A percentile compares a stretch with the other conserved stretches of the same genome.
Evolutionary conservation across 164 flowering plant species (phyloP).

Genomic region (Magnolia changhungtana): DNA sequence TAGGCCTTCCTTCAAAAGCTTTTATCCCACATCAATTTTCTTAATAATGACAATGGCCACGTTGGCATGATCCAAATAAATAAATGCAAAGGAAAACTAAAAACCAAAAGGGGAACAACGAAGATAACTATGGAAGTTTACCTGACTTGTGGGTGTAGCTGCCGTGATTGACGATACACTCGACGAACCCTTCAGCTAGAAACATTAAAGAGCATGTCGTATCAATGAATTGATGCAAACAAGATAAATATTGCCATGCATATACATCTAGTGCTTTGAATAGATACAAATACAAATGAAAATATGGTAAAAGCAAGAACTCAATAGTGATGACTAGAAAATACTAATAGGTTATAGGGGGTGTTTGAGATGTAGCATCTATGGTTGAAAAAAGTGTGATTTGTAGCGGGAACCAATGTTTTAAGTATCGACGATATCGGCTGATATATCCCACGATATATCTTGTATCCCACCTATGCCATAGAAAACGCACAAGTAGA

Average conservation of each 20-base stretch:
- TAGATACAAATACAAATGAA: not conserved
- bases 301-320: not conserved
- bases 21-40: not conserved
- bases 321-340: not conserved
- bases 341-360: too few species aligned
- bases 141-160: conserved; percentile 43
- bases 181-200: conserved; percentile 45
- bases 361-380: too few species aligned
- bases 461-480: too few species aligned
- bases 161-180: conserved; percentile 44
- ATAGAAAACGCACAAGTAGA: too few species aligned
- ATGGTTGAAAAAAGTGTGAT: too few species aligned
- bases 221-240: not conserved
- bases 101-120: not conserved
- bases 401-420: too few species aligned
- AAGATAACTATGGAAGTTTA: conserved; percentile 10
- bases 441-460: too few species aligned
- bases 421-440: too few species aligned
- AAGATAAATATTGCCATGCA: not conserved
- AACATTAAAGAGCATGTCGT: not conserved
- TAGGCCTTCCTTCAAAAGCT: not conserved
- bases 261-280: not conserved
- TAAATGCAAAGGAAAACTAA: not conserved
- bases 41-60: not conserved
- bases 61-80: not conserved